Evolutionary conservation across 2,329 filamentous ascomycete genomes (phyloP).

Genomic region (Xylariales sp.): DNA sequence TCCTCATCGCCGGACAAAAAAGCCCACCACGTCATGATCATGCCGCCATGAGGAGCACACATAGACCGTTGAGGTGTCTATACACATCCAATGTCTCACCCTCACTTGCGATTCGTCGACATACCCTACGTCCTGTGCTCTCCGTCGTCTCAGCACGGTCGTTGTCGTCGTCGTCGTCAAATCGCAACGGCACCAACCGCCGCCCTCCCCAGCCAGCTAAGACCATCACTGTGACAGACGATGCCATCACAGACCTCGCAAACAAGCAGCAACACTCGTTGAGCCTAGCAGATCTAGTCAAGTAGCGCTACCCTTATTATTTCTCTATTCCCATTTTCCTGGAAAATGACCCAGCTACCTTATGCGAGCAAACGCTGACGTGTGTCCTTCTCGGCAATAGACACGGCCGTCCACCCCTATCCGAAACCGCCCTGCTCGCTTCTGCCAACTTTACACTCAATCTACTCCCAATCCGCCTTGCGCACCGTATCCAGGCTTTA

Average conservation of each 20-base stretch:
- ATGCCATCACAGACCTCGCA: conserved; percentile 82
- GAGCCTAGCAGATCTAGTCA: conserved; percentile 88
- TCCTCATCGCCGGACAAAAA: conserved; percentile 33
- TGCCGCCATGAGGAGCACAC: conserved; percentile 60
- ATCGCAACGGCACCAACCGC: conserved; percentile 40
- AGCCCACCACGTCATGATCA: conserved; percentile 54
- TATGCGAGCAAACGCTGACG: conserved; percentile 12
- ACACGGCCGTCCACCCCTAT: conserved; percentile 85
- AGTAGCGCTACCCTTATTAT: conserved; percentile 61
- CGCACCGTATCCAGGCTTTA: conserved; percentile 91
- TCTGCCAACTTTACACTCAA: conserved; percentile 97
- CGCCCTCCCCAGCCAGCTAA: conserved; percentile 58
- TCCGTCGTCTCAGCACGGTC: conserved; percentile 33
- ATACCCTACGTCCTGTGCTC: conserved; percentile 29
- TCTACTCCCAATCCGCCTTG: conserved; percentile 89
- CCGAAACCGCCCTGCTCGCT: conserved; percentile 80
- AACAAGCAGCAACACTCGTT: conserved; percentile 82
- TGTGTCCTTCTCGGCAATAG: conserved; percentile 51
- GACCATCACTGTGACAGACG: conserved; percentile 69
- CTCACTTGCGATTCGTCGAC: conserved; percentile 19
- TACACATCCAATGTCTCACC: conserved; percentile 43
- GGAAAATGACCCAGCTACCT: neutral
- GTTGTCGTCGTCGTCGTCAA: conserved; percentile 42
- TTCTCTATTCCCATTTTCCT: neutral
- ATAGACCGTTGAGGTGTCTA: conserved; percentile 55